Percentiles rank a stretch among this genome's conserved stretches.
These are phyloP conservation scores for Carnegiea gigantea DNA, from an alignment of 179 eudicot species.

Conservation along the genomic window DNA sequence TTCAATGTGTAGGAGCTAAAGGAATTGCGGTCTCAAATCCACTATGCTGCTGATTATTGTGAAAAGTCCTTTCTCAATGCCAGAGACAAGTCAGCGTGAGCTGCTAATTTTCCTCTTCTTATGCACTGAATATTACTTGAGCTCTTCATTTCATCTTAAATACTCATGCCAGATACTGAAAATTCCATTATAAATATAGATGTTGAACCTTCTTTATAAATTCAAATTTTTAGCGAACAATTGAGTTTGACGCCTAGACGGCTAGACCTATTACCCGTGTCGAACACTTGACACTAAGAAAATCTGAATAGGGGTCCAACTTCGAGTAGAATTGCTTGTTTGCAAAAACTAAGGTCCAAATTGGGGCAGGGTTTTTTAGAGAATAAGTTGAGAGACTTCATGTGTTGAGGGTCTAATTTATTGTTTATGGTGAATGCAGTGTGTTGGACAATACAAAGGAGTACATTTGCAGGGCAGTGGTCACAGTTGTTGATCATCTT, in stretches of 20 bases:
- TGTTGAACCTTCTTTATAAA: too few species aligned
- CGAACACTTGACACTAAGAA: not conserved
- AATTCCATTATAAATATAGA: too few species aligned
- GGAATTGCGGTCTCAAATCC: constrained; percentile 68
- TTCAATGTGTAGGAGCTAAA: constrained; percentile 52
- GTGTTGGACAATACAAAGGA: constrained; percentile 68
- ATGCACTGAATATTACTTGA: not conserved
- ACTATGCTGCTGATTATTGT: constrained; percentile 70
- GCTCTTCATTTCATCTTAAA: not conserved
- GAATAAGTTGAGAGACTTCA: not conserved
- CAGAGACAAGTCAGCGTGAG: constrained; percentile 53
- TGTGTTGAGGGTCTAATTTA: not conserved
- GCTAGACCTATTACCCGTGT: not conserved
- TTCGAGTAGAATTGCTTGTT: too few species aligned
- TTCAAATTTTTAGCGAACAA: not conserved
- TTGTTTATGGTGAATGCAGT: constrained; percentile 30
- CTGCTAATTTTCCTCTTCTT: not conserved
- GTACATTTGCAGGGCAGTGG: constrained; percentile 62
- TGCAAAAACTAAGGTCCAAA: too few species aligned
- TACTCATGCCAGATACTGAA: too few species aligned
- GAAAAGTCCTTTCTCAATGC: constrained; percentile 48
- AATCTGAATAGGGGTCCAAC: too few species aligned
- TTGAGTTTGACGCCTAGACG: too few species aligned
- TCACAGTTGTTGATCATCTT: constrained; percentile 71
- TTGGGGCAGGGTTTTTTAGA: too few species aligned